These are phyloP conservation scores for Paracoccidioides lutzii DNA, from an alignment of 2,329 filamentous ascomycete genomes.

Conservation along the genomic window DNA sequence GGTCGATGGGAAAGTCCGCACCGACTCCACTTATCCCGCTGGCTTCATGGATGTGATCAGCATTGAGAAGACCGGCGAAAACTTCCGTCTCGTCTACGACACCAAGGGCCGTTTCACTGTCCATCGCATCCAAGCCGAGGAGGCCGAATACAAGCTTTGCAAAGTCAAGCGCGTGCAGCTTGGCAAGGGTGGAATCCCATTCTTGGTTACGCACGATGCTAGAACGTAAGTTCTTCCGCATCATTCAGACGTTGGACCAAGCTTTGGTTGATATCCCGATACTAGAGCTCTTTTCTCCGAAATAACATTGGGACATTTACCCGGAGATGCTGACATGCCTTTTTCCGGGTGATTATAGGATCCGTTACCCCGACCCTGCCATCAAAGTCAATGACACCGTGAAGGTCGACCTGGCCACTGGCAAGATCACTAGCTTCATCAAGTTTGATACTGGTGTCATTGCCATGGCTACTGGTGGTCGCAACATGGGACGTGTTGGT, in stretches of 20 bases:
- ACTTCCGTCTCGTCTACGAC: constrained; percentile 99
- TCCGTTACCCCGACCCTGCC: constrained; percentile 94
- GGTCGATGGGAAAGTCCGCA: constrained; percentile 99
- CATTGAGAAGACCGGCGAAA: constrained; percentile 99
- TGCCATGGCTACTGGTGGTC: constrained; percentile 97
- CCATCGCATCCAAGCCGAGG: constrained; percentile 96
- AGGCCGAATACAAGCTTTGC: constrained; percentile 99
- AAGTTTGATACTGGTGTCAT: constrained; percentile 97
- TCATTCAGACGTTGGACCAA: constrained; percentile 99
- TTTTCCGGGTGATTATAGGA: constrained; percentile 48
- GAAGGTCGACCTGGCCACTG: constrained; percentile 93
- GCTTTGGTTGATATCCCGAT: constrained; percentile 60
- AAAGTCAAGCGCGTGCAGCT: constrained; percentile 99
- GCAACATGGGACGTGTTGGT: constrained; percentile 99
- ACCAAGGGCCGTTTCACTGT: constrained; percentile 99
- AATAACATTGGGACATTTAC: background rate
- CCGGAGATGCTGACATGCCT: constrained; percentile 24
- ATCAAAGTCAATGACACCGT: constrained; percentile 99
- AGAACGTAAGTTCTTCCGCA: constrained; percentile 98
- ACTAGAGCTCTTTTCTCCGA: background rate
- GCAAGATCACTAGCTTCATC: constrained; percentile 98
- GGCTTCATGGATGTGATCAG: constrained; percentile 99
- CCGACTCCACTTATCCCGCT: constrained; percentile 91
- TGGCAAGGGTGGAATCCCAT: constrained; percentile 99
- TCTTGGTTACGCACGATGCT: constrained; percentile 99